Evolutionary conservation across 1,139 yeast species (phyloP).

Genomic region (Geotrichum carabidarum): DNA sequence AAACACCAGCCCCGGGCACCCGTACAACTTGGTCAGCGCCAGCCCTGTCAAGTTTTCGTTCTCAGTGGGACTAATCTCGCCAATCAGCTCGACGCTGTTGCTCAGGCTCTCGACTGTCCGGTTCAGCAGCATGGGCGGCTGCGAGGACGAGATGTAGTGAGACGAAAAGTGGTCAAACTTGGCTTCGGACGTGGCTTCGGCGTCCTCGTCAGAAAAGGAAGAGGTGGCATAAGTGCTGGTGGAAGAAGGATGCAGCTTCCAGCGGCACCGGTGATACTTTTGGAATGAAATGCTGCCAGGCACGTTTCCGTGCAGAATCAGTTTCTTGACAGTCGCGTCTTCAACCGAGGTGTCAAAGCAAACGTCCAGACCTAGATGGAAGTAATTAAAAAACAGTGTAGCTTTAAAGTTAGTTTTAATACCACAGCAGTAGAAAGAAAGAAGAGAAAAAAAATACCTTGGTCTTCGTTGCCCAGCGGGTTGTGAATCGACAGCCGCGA

Average conservation of each 20-base stretch:
- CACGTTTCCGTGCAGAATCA: slow-evolving; percentile 34
- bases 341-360: slow-evolving; percentile 30
- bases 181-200: slow-evolving; percentile 23
- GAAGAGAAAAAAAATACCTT: slow-evolving; percentile 9
- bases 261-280: slow-evolving; percentile 33
- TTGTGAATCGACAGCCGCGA: slow-evolving; percentile 31
- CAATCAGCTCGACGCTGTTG: slow-evolving; percentile 32
- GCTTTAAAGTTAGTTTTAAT: background rate
- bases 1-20: slow-evolving; percentile 29
- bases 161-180: slow-evolving; percentile 20
- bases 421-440: slow-evolving; percentile 1
- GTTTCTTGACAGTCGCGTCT: slow-evolving; percentile 30
- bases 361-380: slow-evolving; percentile 32
- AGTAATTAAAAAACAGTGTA: slow-evolving; percentile 34
- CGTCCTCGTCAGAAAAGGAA: background rate
- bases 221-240: background rate
- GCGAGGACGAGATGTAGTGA: slow-evolving; percentile 10
- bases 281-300: slow-evolving; percentile 34
- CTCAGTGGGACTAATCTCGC: slow-evolving; percentile 20
- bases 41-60: slow-evolving; percentile 24
- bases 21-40: slow-evolving; percentile 32
- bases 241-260: slow-evolving; percentile 22
- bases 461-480: slow-evolving; percentile 24
- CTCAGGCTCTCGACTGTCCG: slow-evolving; percentile 30
- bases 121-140: slow-evolving; percentile 30